phyloP scores from a whole-genome alignment of 257 asterid species.

The Paulownia fortunei region DNA sequence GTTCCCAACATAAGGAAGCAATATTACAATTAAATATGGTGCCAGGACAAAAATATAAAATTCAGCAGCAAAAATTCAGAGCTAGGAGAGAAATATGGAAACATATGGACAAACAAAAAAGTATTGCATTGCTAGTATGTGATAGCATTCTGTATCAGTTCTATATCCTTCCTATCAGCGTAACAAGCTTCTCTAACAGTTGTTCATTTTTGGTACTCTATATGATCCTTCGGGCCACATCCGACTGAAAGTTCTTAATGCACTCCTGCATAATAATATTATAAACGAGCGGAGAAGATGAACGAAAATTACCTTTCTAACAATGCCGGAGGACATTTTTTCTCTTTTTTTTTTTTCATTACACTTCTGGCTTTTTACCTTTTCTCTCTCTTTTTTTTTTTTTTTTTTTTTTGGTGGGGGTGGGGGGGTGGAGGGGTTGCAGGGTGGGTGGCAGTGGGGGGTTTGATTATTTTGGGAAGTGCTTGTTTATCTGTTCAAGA shows the following conservation, averaged over 20 bases:
- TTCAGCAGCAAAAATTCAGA: constrained; percentile 11
- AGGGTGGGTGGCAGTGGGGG: too few species aligned
- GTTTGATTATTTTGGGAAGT: not conserved
- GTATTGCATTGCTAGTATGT: not conserved
- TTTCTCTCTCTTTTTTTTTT: not conserved
- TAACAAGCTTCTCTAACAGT: constrained; percentile 2
- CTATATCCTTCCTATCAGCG: not conserved
- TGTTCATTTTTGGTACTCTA: not conserved
- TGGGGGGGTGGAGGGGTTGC: not conserved
- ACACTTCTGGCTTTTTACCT: too few species aligned
- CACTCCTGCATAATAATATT: not conserved
- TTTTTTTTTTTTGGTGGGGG: not conserved
- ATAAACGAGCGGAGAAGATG: not conserved
- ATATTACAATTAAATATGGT: not conserved
- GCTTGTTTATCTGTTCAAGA: not conserved
- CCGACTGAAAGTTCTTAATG: constrained; percentile 7
- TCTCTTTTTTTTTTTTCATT: not conserved
- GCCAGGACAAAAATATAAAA: constrained; percentile 14
- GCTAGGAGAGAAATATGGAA: constrained; percentile 16
- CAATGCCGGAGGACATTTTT: not conserved
- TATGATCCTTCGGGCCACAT: constrained; percentile 12
- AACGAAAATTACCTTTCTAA: not conserved
- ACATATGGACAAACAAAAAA: not conserved
- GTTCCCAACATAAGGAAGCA: constrained; percentile 32
- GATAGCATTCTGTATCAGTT: not conserved